These are phyloP conservation scores for Neocucurbitaria cava DNA, from an alignment of 2,329 filamentous ascomycete genomes.

Conservation along the genomic window DNA sequence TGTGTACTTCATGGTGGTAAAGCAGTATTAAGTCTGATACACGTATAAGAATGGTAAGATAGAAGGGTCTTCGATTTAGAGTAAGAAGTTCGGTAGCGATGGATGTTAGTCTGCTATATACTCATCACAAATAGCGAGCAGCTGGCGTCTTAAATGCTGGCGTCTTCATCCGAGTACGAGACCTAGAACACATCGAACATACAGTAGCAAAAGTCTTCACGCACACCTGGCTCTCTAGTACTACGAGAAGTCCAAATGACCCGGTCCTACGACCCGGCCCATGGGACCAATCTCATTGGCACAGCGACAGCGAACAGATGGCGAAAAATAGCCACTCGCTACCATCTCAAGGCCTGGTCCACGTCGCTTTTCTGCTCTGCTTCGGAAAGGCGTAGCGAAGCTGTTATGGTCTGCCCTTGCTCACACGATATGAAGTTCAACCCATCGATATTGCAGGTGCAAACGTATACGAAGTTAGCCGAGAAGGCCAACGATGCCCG, in stretches of 20 bases:
- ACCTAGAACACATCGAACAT: conserved; percentile 16
- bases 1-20: conserved; percentile 37
- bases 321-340: conserved; percentile 29
- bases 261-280: conserved; percentile 27
- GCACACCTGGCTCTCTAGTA: conserved; percentile 12
- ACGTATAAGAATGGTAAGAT: not conserved
- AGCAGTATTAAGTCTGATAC: not conserved
- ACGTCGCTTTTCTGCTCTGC: conserved; percentile 10
- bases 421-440: conserved; percentile 19
- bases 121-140: conserved; percentile 23
- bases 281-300: conserved; percentile 19
- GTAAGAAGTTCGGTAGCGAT: conserved; percentile 1
- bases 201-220: conserved; percentile 14
- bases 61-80: not conserved
- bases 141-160: conserved; percentile 33
- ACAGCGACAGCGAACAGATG: conserved; percentile 1
- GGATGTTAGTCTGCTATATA: conserved; percentile 4
- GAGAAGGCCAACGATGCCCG: conserved; percentile 12
- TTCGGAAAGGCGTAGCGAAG: conserved; percentile 21
- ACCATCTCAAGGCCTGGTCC: conserved; percentile 17
- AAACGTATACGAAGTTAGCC: conserved; percentile 24
- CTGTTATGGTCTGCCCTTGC: conserved; percentile 27
- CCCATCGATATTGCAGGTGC: conserved; percentile 32
- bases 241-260: conserved; percentile 12
- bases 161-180: conserved; percentile 31